These are phyloP conservation scores for Xylariaceae sp. DNA, from an alignment of 2,329 filamentous ascomycete genomes.

Conservation along the genomic window DNA sequence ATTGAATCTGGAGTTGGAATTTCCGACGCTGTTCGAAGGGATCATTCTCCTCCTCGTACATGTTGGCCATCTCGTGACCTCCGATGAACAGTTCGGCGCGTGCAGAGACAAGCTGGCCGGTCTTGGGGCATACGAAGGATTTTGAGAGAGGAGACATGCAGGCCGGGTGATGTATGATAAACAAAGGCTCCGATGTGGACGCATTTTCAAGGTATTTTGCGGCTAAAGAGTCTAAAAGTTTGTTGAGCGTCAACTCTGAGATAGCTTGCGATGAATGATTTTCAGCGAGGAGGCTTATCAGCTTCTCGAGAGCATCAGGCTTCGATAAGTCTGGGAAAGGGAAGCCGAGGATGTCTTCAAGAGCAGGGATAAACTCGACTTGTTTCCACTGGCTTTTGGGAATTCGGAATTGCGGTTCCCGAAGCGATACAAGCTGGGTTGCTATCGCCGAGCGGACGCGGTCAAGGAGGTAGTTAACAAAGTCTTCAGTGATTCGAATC, in stretches of 20 bases:
- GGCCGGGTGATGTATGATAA: constrained; percentile 85
- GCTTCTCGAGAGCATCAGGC: constrained; percentile 52
- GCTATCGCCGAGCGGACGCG: constrained; percentile 46
- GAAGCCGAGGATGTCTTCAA: constrained; percentile 64
- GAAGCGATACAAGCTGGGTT: constrained; percentile 43
- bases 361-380: constrained; percentile 75
- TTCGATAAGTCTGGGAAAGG: constrained; percentile 60
- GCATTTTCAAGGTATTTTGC: constrained; percentile 72
- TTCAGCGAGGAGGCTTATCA: constrained; percentile 53
- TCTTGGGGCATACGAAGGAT: constrained; percentile 66
- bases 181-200: constrained; percentile 65
- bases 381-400: constrained; percentile 57
- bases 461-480: constrained; percentile 59
- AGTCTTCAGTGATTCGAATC: constrained; percentile 68
- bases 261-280: constrained; percentile 61
- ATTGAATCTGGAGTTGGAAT: constrained; percentile 55
- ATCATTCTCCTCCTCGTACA: constrained; percentile 97
- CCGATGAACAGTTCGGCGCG: constrained; percentile 81
- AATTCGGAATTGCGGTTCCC: constrained; percentile 44
- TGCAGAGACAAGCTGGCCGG: constrained; percentile 70
- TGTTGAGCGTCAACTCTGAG: constrained; percentile 49
- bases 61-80: constrained; percentile 83
- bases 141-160: constrained; percentile 90
- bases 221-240: constrained; percentile 77
- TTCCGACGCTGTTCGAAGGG: constrained; percentile 82